Evolutionary conservation across 345 rosid species (phyloP), one percentile per base, ranked within the genome.

Genomic region (Rubroshorea leprosula): DNA sequence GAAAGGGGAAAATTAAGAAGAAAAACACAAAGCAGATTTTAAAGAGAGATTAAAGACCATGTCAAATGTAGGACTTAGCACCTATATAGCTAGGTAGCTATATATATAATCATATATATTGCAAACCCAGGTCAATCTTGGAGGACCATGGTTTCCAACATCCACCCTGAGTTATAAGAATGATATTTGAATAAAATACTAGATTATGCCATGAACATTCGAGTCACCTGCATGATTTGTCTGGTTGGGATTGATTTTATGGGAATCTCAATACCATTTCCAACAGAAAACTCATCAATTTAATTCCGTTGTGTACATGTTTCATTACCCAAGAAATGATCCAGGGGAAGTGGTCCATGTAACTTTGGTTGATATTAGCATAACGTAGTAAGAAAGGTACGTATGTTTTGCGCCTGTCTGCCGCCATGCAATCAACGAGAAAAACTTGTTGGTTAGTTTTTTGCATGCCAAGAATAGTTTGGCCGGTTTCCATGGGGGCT

Each of bases 341-440:
- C 55, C 44, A 24, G n/a, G 48, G 8, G 57, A 43, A 49, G 61
- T 68, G 68, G 63, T 66, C 68, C 71, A 12, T n/a, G n/a, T n/a
- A 35, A 13, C 5, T 35, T 6, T 35, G 47, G 47, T 46, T 38
- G 44, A 45, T 52, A 25, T 55, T 48, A 12, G 49, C 55, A 49
- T 66, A 73, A 60, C 88, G 86, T 84, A 66, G 68, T 70, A 64
- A 15, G 63, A 47, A 82, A 72, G 70, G 55, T 75, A 77, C 71
- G 74, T 69, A 72, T 87, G 95, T 77, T 78, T 69, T 70, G 83
- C 73, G 80, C 78, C 81, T 78, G 89, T 82, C 86, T 76, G 76
- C 81, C 77, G 73, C 76, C 80, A 72, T 72, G 51, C 74, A 68
- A 44, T 71, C 61, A 39, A 71, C 80, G 79, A 71, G 79, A 54